These are phyloP conservation scores for Podila epicladia DNA, from an alignment of 192 early-diverging fungal genomes.

Conservation along the genomic window DNA sequence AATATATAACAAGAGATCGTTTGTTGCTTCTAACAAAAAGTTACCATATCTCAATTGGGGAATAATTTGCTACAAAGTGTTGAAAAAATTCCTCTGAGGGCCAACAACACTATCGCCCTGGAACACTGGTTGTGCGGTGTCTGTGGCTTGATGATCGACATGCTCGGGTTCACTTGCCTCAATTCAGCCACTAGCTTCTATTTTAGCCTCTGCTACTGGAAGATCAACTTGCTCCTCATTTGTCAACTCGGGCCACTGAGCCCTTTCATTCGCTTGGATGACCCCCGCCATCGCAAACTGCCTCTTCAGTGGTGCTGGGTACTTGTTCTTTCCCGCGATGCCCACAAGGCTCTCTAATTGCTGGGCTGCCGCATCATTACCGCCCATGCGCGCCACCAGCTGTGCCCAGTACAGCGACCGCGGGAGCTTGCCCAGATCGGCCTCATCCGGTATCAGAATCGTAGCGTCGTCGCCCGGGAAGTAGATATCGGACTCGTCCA, in stretches of 20 bases:
- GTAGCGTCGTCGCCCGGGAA: conserved; percentile 32
- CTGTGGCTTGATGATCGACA: too few relatives aligned
- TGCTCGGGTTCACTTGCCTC: too few relatives aligned
- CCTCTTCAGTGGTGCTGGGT: neutral
- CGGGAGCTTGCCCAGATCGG: neutral
- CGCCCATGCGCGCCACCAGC: conserved; percentile 27
- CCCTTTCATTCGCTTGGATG: neutral
- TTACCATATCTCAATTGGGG: too few relatives aligned
- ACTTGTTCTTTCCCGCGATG: conserved; percentile 26
- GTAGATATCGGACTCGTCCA: neutral
- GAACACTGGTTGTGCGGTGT: too few relatives aligned
- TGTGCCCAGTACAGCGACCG: conserved; percentile 35
- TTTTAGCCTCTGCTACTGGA: too few relatives aligned
- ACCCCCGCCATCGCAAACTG: neutral
- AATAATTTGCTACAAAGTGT: too few relatives aligned
- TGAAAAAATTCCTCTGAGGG: too few relatives aligned
- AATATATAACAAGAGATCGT: too few relatives aligned
- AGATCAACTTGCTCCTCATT: neutral
- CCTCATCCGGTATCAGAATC: neutral
- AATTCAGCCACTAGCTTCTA: too few relatives aligned
- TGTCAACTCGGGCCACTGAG: neutral
- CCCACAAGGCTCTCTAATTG: conserved; percentile 15
- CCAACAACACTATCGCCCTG: too few relatives aligned
- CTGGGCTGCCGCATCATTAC: neutral
- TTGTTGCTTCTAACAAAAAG: too few relatives aligned